These are phyloP conservation scores for Acanthamoeba lenticulata DNA, from an alignment of 208 protist species.

Conservation along the genomic window DNA sequence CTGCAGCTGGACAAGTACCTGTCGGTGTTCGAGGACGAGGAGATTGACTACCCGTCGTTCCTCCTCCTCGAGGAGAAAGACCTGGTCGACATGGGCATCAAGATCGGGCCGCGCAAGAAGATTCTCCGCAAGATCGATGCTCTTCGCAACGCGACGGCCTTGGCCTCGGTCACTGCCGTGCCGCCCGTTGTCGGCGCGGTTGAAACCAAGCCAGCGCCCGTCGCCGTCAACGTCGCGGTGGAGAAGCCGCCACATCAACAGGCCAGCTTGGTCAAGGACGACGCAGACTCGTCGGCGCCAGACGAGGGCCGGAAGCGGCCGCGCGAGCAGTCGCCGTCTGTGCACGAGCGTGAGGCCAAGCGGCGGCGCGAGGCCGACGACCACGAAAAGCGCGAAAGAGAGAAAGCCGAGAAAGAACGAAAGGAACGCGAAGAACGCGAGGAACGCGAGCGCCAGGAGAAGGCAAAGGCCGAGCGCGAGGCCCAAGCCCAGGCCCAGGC, in stretches of 20 bases:
- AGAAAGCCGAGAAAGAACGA: neutral
- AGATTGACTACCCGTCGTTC: constrained; percentile 24
- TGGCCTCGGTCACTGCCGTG: neutral
- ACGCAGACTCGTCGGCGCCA: too few species aligned
- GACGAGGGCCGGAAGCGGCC: too few species aligned
- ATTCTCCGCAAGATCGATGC: neutral
- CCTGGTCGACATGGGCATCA: neutral
- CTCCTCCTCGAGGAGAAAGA: constrained; percentile 27
- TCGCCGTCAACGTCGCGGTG: neutral
- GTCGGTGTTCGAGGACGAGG: neutral
- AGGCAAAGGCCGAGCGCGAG: neutral
- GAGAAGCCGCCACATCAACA: too few species aligned
- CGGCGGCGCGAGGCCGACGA: neutral
- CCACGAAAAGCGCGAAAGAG: neutral
- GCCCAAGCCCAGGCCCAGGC: neutral
- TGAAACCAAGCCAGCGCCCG: neutral
- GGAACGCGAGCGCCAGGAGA: neutral
- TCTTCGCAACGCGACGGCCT: neutral
- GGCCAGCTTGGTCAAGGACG: too few species aligned
- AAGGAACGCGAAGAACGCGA: too few species aligned
- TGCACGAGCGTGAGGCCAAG: neutral
- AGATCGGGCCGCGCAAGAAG: constrained; percentile 51
- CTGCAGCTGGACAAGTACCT: constrained; percentile 42
- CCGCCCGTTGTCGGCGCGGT: too few species aligned
- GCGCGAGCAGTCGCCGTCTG: neutral